Evolutionary conservation across 331 rosid species (phyloP), one percentile per base, ranked within the genome.

Genomic region (Quercus phellos): DNA sequence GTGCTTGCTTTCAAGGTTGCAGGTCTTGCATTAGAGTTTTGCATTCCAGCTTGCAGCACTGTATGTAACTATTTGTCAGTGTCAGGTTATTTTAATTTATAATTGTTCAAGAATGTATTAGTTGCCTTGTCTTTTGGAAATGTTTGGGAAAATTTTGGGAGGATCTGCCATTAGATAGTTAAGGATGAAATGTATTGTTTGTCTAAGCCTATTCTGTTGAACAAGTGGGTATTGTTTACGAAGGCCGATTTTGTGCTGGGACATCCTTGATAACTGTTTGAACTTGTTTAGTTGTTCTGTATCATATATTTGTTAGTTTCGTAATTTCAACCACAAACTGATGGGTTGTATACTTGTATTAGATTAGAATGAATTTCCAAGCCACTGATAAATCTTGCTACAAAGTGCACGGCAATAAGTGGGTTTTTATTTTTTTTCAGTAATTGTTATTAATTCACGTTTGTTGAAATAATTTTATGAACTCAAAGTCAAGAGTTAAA

Each of bases 21-120:
- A 82, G 88, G 86, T 90, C 91, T 83, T 89, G 88, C 85, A 77
- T 80, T 77, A 64, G 80, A 78, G 86, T 86, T 83, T 46, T 59
- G 78, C 79, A 82, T 73, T 68, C 76, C 84, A 79, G 84, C 76
- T 84, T 83, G 89, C 89, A 74, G 88, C 91, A 87, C 69, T 80
- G 88, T 86, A 87, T 90, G 96, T 85, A 89, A 86, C 92, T 88
- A 85, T 77, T 75, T 88, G 76, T 80, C 85, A 56, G 88, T 85
- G 76, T 80, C 85, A 56, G 89, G 85, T 63, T 72, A 38, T n/a
- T 69, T 74, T 77, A 67, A 84, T 84, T 79, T 83, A 80, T 82
- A 84, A 88, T 73, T 84, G 77, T 78, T 83, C 79, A 74, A 83
- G 79, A 66, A 74, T 80, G 90, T 83, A 79, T 81, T 87, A 73